These are phyloP conservation scores for Syzygium oleosum DNA, from an alignment of 345 rosid species.

Conservation along the genomic window DNA sequence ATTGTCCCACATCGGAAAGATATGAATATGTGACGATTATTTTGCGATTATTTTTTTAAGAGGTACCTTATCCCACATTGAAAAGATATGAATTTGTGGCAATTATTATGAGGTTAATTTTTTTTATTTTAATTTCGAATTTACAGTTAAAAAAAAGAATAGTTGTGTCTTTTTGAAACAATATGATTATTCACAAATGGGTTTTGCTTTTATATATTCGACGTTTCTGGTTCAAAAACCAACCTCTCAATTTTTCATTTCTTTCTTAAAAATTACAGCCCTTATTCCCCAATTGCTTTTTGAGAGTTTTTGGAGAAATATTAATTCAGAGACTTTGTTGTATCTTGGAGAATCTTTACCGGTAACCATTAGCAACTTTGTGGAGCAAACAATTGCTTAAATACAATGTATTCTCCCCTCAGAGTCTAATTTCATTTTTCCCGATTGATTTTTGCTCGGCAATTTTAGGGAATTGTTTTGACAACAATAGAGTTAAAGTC, in stretches of 20 bases:
- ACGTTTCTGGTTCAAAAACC: not conserved
- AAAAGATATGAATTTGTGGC: not conserved
- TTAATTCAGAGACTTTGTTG: not conserved
- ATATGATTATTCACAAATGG: not conserved
- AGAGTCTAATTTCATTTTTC: not conserved
- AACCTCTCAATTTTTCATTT: no score
- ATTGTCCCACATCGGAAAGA: not conserved
- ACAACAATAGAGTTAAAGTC: not conserved
- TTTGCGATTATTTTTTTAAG: no score
- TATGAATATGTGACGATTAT: not conserved
- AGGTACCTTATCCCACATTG: not conserved
- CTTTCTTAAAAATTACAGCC: not conserved
- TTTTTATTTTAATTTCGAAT: not conserved
- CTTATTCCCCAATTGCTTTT: rapidly evolving
- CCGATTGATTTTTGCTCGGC: not conserved
- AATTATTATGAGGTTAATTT: no score
- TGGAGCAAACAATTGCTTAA: not conserved
- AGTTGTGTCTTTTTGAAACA: not conserved
- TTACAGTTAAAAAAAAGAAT: not conserved
- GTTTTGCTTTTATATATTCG: no score
- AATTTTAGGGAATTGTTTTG: not conserved
- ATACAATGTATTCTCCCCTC: rapidly evolving
- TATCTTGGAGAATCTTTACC: not conserved
- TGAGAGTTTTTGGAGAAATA: not conserved
- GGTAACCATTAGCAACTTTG: no score